Conservation (phyloP, 2,329 filamentous ascomycete species). For the Alternaria ethzedia region DNA sequence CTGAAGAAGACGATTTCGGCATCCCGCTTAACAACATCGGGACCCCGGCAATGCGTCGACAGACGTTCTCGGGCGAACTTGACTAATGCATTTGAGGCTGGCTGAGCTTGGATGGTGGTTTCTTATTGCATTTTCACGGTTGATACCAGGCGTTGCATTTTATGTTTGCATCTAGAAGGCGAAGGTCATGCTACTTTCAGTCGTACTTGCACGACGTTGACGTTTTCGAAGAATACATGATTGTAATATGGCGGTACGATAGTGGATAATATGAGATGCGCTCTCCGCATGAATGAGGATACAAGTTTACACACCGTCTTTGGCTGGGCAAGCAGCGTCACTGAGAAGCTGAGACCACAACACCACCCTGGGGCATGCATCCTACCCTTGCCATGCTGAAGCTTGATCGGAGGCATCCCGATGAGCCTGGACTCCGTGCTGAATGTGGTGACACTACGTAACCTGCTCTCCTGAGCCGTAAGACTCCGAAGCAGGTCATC, state of each 20-base stretch:
- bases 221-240: slow-evolving; percentile 19
- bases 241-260: slow-evolving; percentile 22
- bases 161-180: slow-evolving; percentile 30
- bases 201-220: slow-evolving; percentile 22
- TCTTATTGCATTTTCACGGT: slow-evolving; percentile 19
- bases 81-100: slow-evolving; percentile 26
- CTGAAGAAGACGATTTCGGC: slow-evolving; percentile 65
- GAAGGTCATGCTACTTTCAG: slow-evolving; percentile 22
- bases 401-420: background rate
- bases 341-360: slow-evolving; percentile 1
- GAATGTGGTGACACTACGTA: background rate
- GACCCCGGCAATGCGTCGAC: slow-evolving; percentile 27
- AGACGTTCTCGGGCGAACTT: slow-evolving; percentile 32
- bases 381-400: background rate
- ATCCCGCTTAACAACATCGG: slow-evolving; percentile 51
- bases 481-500: background rate
- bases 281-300: slow-evolving; percentile 6
- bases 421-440: background rate
- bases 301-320: slow-evolving; percentile 9
- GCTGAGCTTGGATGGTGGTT: slow-evolving; percentile 5
- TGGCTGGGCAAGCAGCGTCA: slow-evolving; percentile 3
- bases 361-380: background rate
- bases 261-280: background rate
- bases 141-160: slow-evolving; percentile 29
- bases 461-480: background rate